These are phyloP conservation scores for Spizellomyces sp. DNA, from an alignment of 192 early-diverging fungal genomes.

Conservation along the genomic window DNA sequence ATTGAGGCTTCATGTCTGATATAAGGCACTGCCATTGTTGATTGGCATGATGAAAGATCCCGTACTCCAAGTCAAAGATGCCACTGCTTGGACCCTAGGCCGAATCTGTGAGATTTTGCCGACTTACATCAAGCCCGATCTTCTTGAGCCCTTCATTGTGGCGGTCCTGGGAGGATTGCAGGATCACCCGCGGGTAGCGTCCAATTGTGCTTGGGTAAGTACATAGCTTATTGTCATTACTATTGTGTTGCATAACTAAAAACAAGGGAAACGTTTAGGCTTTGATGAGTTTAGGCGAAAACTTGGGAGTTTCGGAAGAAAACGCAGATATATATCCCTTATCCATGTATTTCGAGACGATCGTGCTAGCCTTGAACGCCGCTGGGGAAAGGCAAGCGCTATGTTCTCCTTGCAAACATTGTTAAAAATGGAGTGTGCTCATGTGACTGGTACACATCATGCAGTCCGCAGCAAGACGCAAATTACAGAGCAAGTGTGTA, in stretches of 20 bases:
- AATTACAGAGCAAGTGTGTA: conserved; percentile 91
- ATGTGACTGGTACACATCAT: conserved; percentile 2
- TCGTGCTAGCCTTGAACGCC: conserved; percentile 66
- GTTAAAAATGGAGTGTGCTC: no score
- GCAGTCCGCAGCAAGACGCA: conserved; percentile 69
- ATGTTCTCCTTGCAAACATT: no score
- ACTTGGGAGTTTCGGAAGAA: conserved; percentile 59
- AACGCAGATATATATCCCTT: conserved; percentile 69
- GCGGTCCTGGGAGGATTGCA: conserved; percentile 81
- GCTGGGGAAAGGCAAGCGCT: conserved; percentile 34
- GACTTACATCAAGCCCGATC: conserved; percentile 29
- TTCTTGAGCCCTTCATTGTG: conserved; percentile 38
- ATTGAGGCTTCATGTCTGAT: neutral
- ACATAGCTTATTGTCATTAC: conserved; percentile 10
- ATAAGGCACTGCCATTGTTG: conserved; percentile 78
- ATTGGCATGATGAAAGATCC: conserved; percentile 84
- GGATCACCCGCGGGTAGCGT: conserved; percentile 87
- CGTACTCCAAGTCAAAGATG: conserved; percentile 90
- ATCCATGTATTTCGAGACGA: conserved; percentile 83
- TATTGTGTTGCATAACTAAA: conserved; percentile 5
- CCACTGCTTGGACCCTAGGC: conserved; percentile 98
- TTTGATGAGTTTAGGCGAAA: conserved; percentile 90
- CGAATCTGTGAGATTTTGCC: conserved; percentile 84
- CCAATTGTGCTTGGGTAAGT: conserved; percentile 91
- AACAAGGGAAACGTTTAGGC: conserved; percentile 42